Percentiles rank a stretch among this genome's conserved stretches.
These are phyloP conservation scores for Podospora sp. DNA, from an alignment of 495 filamentous ascomycete genomes.

Conservation along the genomic window DNA sequence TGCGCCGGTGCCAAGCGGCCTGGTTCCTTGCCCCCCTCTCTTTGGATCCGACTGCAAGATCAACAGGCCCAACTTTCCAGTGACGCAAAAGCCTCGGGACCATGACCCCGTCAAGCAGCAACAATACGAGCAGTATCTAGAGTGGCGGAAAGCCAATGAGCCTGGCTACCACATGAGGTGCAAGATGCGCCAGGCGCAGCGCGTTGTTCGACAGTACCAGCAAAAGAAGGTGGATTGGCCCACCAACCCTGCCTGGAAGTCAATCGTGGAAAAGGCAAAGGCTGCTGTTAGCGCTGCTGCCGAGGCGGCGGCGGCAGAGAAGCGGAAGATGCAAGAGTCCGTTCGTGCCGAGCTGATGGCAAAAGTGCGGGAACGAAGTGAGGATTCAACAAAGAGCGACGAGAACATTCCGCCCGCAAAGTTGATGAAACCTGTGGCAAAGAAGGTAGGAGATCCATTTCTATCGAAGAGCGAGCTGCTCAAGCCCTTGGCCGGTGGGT, in stretches of 20 bases:
- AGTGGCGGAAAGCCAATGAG: slow-evolving; percentile 44
- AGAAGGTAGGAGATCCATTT: neutral
- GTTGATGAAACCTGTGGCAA: neutral
- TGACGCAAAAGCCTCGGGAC: slow-evolving; percentile 38
- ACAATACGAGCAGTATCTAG: slow-evolving; percentile 47
- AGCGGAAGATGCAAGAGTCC: slow-evolving; percentile 8
- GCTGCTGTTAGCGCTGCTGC: slow-evolving; percentile 27
- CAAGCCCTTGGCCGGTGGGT: neutral
- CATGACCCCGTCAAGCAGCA: slow-evolving; percentile 43
- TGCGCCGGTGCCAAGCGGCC: neutral
- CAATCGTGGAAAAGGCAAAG: slow-evolving; percentile 36
- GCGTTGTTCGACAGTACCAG: slow-evolving; percentile 38
- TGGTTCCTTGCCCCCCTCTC: neutral
- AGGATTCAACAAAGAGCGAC: neutral
- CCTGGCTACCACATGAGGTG: slow-evolving; percentile 43
- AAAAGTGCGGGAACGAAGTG: slow-evolving; percentile 1
- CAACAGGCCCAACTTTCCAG: slow-evolving; percentile 34
- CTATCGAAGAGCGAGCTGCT: neutral
- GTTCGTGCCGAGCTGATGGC: slow-evolving; percentile 20
- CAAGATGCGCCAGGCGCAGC: slow-evolving; percentile 47
- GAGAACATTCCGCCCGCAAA: neutral
- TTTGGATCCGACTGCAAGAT: slow-evolving; percentile 23
- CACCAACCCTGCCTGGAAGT: slow-evolving; percentile 24
- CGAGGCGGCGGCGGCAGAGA: slow-evolving; percentile 20
- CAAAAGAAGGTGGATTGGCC: slow-evolving; percentile 10